These are phyloP conservation scores for Friedmanniomyces simplex DNA, from an alignment of 495 filamentous ascomycete genomes.

Conservation along the genomic window DNA sequence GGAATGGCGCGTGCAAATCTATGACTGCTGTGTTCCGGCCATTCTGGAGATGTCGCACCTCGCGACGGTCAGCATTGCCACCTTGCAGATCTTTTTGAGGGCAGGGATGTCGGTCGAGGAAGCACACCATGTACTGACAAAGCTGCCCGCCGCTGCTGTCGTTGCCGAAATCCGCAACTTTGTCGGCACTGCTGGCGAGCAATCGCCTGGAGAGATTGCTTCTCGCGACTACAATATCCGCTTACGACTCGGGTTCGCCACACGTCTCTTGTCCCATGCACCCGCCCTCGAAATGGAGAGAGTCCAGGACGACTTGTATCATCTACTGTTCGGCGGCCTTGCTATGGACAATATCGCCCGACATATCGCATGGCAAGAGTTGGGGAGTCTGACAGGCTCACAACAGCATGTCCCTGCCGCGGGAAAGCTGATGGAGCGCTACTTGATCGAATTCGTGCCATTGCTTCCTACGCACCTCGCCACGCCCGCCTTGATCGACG, in stretches of 20 bases:
- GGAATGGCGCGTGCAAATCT: constrained; percentile 2
- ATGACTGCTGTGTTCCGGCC: constrained; percentile 9
- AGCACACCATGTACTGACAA: neutral
- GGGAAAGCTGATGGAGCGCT: neutral
- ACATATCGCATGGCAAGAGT: neutral
- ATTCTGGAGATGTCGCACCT: neutral
- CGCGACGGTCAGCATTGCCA: constrained; percentile 1
- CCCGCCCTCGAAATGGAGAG: neutral
- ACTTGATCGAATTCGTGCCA: neutral
- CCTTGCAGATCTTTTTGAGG: neutral
- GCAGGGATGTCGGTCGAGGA: neutral
- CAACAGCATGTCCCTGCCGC: neutral
- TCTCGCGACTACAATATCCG: neutral
- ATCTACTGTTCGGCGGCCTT: neutral
- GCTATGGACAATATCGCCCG: neutral
- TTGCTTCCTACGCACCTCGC: neutral
- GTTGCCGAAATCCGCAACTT: constrained; percentile 25
- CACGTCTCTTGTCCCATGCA: neutral
- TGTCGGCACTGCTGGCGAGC: constrained; percentile 3
- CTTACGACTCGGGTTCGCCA: neutral
- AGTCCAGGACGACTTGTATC: neutral
- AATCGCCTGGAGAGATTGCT: neutral
- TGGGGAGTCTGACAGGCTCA: neutral
- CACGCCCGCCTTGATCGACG: neutral
- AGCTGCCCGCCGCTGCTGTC: constrained; percentile 9